These are phyloP conservation scores for Pleurotus eryngii DNA, from an alignment of 768 basidiomycete genomes.

Conservation along the genomic window DNA sequence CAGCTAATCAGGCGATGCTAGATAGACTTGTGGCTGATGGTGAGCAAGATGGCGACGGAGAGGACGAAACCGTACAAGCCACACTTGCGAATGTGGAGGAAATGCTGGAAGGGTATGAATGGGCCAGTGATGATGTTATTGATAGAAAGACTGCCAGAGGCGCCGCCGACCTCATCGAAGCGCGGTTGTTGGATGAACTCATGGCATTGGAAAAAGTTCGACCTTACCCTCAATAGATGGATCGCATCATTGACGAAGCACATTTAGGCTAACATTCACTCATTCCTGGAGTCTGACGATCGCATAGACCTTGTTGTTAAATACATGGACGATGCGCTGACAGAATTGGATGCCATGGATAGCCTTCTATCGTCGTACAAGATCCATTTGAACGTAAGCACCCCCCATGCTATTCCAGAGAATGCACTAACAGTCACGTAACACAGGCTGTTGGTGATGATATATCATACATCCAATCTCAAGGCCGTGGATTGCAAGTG, in stretches of 20 bases:
- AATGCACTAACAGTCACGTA: too few relatives aligned
- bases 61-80: slow-evolving; percentile 74
- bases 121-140: slow-evolving; percentile 81
- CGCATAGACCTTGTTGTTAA: slow-evolving; percentile 82
- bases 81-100: slow-evolving; percentile 94
- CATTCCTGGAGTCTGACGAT: slow-evolving; percentile 95
- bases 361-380: slow-evolving; percentile 89
- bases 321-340: slow-evolving; percentile 83
- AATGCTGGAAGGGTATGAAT: slow-evolving; percentile 98
- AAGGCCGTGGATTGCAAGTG: slow-evolving; percentile 94
- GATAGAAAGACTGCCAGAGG: slow-evolving; percentile 62
- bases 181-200: slow-evolving; percentile 83
- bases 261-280: slow-evolving; percentile 89
- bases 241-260: too few relatives aligned
- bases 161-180: slow-evolving; percentile 90
- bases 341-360: slow-evolving; percentile 89
- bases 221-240: too few relatives aligned
- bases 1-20: slow-evolving; percentile 67
- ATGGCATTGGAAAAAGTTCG: slow-evolving; percentile 93
- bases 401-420: too few relatives aligned
- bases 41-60: slow-evolving; percentile 49
- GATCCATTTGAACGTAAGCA: slow-evolving; percentile 95
- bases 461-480: slow-evolving; percentile 92
- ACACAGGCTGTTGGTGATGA: slow-evolving; percentile 95
- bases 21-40: slow-evolving; percentile 63